Evolutionary conservation across 129 eudicot genomes (phyloP), one percentile per base, ranked within the genome.

Genomic region (Mikania micrantha): DNA sequence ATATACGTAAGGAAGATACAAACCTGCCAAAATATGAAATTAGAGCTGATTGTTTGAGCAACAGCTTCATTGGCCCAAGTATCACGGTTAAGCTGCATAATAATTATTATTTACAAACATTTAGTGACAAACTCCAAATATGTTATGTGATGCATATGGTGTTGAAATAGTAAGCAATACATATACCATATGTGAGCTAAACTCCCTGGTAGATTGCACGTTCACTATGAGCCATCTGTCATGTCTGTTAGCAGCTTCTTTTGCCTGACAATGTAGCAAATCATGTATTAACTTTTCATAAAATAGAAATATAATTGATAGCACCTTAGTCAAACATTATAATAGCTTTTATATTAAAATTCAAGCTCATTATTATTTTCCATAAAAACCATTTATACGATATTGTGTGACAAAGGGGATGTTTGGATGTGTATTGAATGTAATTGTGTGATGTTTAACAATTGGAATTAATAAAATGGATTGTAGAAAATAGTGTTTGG

Each of bases 51-150:
- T 59, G 93, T 91, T 70, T 87, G 90, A 60, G 90, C 83, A 77
- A 88, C 90, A 79, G 97, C 94, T 61, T 91, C 97, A 83, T 91
- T 87, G 57, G 93, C 97, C 97, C 97, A 91, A 11, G 96, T 87
- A 79, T 91, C 97, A 21, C 97, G 85, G 75, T 91, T 91, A 66
- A 91, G 96, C 97, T 91, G 73, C 64, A 76, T 38, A 80, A 76
- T 38, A 80, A 41, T 53, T 6, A 70, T 60, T 53, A 70, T 36
- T 45, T 42, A 76, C 13, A 67, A 67, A 59, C 20, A 12, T 48
- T 74, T 29, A 74, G 57, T 11, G 34, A 50, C 21, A 73, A 41
- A 41, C 32, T 22, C 4, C 13, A 7, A 53, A 40, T n/a, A 29
- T 38, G 13, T 50, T 49, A 50, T 39, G 13, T 44, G 62, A 31